Conservation (phyloP, 1,139 yeast genomes). For the Kazachstania sp. region DNA sequence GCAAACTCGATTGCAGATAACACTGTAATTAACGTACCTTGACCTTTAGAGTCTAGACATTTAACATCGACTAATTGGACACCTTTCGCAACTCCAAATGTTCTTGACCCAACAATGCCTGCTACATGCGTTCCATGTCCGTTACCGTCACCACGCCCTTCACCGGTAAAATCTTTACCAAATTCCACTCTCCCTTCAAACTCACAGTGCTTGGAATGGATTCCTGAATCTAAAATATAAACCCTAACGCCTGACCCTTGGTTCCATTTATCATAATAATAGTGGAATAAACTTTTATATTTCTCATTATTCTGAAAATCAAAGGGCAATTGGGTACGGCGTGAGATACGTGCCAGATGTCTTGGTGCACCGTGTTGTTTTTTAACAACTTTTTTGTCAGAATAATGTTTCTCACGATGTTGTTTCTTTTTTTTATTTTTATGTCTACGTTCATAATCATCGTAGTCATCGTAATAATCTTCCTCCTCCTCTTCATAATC, state of each 20-base stretch:
- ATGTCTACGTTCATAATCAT: neutral
- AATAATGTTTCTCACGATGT: neutral
- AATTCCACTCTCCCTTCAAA: slow-evolving; percentile 52
- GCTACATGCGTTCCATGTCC: slow-evolving; percentile 88
- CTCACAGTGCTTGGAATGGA: slow-evolving; percentile 49
- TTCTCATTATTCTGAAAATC: slow-evolving; percentile 18
- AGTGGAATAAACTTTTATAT: slow-evolving; percentile 28
- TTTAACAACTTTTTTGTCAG: slow-evolving; percentile 29
- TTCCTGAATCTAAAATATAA: slow-evolving; percentile 78
- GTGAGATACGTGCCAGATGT: slow-evolving; percentile 59
- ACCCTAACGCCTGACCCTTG: slow-evolving; percentile 52
- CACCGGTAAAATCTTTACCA: slow-evolving; percentile 57
- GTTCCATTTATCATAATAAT: slow-evolving; percentile 37
- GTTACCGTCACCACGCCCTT: slow-evolving; percentile 53
- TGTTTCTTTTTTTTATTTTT: neutral
- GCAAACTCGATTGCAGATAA: slow-evolving; percentile 66
- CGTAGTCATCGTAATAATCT: slow-evolving; percentile 8
- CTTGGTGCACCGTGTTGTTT: slow-evolving; percentile 46
- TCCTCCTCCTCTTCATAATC: slow-evolving; percentile 6
- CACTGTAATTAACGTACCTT: slow-evolving; percentile 60
- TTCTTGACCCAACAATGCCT: slow-evolving; percentile 70
- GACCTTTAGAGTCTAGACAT: slow-evolving; percentile 55
- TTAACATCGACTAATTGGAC: slow-evolving; percentile 60
- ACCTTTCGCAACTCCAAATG: slow-evolving; percentile 73
- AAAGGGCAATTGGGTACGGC: slow-evolving; percentile 35